These are phyloP conservation scores for Neurospora hispaniola DNA, from an alignment of 495 filamentous ascomycete genomes.

Conservation along the genomic window DNA sequence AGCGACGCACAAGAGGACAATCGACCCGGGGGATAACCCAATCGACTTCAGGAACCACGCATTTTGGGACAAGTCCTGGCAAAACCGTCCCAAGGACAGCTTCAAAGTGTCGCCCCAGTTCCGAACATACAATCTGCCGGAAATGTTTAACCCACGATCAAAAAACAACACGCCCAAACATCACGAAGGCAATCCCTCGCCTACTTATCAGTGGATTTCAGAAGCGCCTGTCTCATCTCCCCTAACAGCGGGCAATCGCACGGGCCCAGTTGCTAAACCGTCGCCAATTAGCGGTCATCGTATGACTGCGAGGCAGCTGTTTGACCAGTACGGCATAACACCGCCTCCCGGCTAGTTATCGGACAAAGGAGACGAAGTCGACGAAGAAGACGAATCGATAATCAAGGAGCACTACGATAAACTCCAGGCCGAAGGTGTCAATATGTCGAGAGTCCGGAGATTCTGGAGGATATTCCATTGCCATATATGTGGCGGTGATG, in stretches of 20 bases:
- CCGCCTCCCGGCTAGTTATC: conserved; percentile 32
- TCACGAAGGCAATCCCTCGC: not conserved
- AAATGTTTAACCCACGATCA: not conserved
- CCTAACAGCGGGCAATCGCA: not conserved
- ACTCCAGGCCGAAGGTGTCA: not conserved
- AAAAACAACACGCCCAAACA: not conserved
- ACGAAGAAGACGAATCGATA: conserved; percentile 15
- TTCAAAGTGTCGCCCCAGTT: not conserved
- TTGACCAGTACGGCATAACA: conserved; percentile 24
- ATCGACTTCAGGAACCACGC: not conserved
- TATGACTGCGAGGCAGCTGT: conserved; percentile 19
- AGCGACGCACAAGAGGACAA: conserved; percentile 12
- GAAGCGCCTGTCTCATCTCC: not conserved
- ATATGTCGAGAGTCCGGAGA: not conserved
- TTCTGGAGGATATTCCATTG: conserved; percentile 26
- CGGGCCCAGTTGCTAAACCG: not conserved
- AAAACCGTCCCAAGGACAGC: not conserved
- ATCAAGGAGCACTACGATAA: conserved; percentile 10
- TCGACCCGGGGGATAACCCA: conserved; percentile 2
- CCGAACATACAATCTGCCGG: not conserved
- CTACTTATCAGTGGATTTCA: not conserved
- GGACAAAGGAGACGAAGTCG: conserved; percentile 24
- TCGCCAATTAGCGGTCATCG: not conserved
- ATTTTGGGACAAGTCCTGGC: not conserved
- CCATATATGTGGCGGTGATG: conserved; percentile 28